A percentile compares a stretch with the other conserved stretches of the same genome.
These are phyloP conservation scores for Apodospora peruviana DNA, from an alignment of 495 filamentous ascomycete genomes.

Conservation along the genomic window DNA sequence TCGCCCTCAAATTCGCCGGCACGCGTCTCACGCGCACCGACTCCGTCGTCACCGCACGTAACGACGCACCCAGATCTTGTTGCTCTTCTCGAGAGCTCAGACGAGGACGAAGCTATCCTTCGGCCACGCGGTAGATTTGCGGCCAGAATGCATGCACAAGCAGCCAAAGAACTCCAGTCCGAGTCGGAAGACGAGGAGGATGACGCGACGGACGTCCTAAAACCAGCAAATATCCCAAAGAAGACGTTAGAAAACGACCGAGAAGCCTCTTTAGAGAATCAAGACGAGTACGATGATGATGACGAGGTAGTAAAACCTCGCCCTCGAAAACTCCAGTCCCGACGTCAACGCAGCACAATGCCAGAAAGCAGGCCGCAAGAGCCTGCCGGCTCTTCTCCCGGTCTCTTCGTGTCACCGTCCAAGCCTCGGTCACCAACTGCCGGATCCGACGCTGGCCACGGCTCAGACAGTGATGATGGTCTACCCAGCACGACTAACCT, in stretches of 20 bases:
- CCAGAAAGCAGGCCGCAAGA: conserved; percentile 19
- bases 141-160: conserved; percentile 53
- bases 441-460: conserved; percentile 9
- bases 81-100: conserved; percentile 10
- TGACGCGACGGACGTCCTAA: conserved; percentile 9
- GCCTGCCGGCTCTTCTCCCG: conserved; percentile 23
- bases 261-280: conserved; percentile 7
- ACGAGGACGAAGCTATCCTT: conserved; percentile 38
- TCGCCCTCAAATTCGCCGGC: neutral
- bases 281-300: conserved; percentile 13
- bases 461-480: conserved; percentile 39
- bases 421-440: conserved; percentile 13
- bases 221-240: neutral
- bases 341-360: conserved; percentile 29
- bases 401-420: conserved; percentile 40
- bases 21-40: neutral
- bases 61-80: conserved; percentile 5
- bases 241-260: neutral
- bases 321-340: conserved; percentile 27
- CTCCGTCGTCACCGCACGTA: conserved; percentile 8
- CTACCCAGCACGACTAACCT: conserved; percentile 37
- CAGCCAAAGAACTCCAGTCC: conserved; percentile 10
- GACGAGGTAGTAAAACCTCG: conserved; percentile 18
- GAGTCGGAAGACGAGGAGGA: conserved; percentile 16
- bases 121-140: conserved; percentile 68